Base-by-base conservation (phyloP, 2,329 filamentous ascomycete species). In the Boeremia lycopersici region DNA sequence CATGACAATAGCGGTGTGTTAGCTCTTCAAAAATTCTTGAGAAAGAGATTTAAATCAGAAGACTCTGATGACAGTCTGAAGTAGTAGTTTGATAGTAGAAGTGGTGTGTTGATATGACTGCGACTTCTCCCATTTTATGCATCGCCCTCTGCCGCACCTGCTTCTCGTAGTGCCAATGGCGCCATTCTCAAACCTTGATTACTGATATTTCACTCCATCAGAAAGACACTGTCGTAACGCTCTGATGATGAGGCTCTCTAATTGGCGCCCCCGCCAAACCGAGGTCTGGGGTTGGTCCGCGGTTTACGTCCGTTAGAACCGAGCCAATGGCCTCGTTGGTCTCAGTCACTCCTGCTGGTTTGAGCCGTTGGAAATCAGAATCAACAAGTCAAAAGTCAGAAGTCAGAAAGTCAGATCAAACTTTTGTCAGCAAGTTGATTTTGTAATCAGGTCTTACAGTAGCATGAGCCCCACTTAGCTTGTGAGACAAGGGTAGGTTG, bases 1-100 rank as follows among this genome's bases (percentile, higher is more conserved):
- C 65, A 68, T 67, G 25, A 26, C 61, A 42, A 12, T 15, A 10
- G 8, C 17, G 13, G 26, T 17, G 48, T 4, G 2, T 13, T 41
- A 4, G n/a, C 34, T 2, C 13, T 30, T 5, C 19, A 6, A 19
- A 25, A n/a, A 7, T 6, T 0, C 5, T 23, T 5, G 5, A 5
- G 19, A 23, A 23, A 2, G 19, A 23, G 19, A 5, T 5, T 23
- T 23, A 5, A 23, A 2, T 23, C 19, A 5, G n/a, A n/a, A 23
- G 19, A 23, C 3, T 23, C 5, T 23, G 19, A 2, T 23, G 19
- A 23, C 19, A 5, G 19, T 23, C 19, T 5, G 19, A 3, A 23
- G 19, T 23, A 23, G 19, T 23, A 5, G 19, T 23, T 23, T 5
- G 19, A 5, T 23, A 5, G 19, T 23, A 5, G 5, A 23, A 28